phyloP scores from a whole-genome alignment of 208 protist genomes.

The Porcisia deanei region DNA sequence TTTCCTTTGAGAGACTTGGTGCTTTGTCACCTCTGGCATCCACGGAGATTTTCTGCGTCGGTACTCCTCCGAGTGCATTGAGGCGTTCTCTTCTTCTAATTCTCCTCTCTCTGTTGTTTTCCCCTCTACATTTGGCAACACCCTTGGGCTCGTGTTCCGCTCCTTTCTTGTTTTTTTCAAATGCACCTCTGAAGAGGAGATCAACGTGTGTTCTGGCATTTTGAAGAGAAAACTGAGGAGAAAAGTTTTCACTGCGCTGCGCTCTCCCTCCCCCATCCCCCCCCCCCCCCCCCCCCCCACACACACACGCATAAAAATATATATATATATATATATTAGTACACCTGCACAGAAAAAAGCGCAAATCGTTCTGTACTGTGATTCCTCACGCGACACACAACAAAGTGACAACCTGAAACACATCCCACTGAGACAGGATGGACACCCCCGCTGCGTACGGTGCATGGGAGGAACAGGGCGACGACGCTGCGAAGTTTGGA shows the following conservation, averaged over 20 bases:
- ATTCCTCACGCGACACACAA: neutral
- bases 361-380: neutral
- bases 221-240: too few species aligned
- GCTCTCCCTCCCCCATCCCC: neutral
- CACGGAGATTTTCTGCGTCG: too few species aligned
- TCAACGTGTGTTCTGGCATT: too few species aligned
- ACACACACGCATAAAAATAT: neutral
- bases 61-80: too few species aligned
- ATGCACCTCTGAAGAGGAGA: too few species aligned
- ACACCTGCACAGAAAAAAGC: too few species aligned
- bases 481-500: slow-evolving; percentile 8
- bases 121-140: too few species aligned
- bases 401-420: neutral
- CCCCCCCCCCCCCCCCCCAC: neutral
- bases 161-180: neutral
- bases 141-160: neutral
- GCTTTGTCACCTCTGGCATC: too few species aligned
- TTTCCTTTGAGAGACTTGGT: too few species aligned
- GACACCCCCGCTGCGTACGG: slow-evolving; percentile 2
- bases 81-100: too few species aligned
- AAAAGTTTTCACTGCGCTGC: neutral
- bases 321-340: too few species aligned
- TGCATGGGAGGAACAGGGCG: neutral
- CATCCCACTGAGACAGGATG: neutral
- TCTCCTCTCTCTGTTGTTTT: too few species aligned